Evolutionary conservation across 768 basidiomycete genomes (phyloP).

Genomic region (Naganishia randhawae): DNA sequence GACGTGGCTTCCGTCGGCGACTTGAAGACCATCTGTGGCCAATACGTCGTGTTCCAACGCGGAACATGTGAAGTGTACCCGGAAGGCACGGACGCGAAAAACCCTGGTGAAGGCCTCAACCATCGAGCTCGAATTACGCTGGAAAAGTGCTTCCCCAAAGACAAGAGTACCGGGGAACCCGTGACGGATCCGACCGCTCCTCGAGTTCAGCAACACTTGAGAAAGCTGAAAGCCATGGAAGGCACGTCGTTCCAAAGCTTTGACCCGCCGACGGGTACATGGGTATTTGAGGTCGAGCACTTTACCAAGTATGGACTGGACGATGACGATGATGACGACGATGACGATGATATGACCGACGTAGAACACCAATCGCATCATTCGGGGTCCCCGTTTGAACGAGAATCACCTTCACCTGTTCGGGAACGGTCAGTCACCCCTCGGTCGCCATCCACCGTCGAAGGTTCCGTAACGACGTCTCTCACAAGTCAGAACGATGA

Average conservation of each 20-base stretch:
- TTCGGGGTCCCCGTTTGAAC: neutral
- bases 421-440: neutral
- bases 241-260: slow-evolving; percentile 80
- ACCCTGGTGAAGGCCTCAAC: slow-evolving; percentile 79
- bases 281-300: slow-evolving; percentile 91
- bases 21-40: slow-evolving; percentile 77
- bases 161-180: slow-evolving; percentile 84
- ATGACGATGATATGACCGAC: slow-evolving; percentile 34
- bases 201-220: slow-evolving; percentile 67
- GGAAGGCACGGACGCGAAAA: slow-evolving; percentile 80
- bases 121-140: slow-evolving; percentile 75
- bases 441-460: slow-evolving; percentile 17
- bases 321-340: slow-evolving; percentile 41
- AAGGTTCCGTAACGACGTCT: slow-evolving; percentile 16
- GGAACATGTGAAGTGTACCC: slow-evolving; percentile 84
- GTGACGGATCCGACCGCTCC: slow-evolving; percentile 77
- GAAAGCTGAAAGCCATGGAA: slow-evolving; percentile 76
- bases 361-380: neutral
- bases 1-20: slow-evolving; percentile 81
- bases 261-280: slow-evolving; percentile 74
- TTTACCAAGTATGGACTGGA: slow-evolving; percentile 57
- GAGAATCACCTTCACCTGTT: neutral
- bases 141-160: slow-evolving; percentile 77
- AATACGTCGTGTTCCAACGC: slow-evolving; percentile 79
- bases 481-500: slow-evolving; percentile 5